Evolutionary conservation across 352 stramenopile species (phyloP).

Genomic region (Aphanomyces cochlioides): DNA sequence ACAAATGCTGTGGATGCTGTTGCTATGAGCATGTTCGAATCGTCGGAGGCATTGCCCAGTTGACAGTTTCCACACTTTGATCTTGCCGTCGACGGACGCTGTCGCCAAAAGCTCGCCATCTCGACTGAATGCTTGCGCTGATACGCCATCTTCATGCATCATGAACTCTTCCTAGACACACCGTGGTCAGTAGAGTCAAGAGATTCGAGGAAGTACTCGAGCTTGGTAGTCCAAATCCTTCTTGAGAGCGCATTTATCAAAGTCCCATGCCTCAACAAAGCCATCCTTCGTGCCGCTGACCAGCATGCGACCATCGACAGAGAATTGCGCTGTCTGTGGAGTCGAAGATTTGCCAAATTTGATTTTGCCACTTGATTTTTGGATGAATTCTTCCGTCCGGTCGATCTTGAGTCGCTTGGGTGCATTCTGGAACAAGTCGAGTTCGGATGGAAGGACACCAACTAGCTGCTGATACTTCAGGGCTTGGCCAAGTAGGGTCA

Average conservation of each 20-base stretch:
- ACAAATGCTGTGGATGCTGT: slow-evolving; percentile 79
- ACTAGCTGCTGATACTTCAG: slow-evolving; percentile 84
- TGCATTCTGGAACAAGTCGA: slow-evolving; percentile 74
- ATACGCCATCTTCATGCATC: slow-evolving; percentile 86
- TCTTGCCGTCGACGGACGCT: slow-evolving; percentile 74
- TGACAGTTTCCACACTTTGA: slow-evolving; percentile 92
- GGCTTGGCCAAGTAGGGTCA: slow-evolving; percentile 84
- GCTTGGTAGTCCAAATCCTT: slow-evolving; percentile 93
- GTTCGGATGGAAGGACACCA: slow-evolving; percentile 20
- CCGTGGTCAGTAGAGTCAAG: not conserved
- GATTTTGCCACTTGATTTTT: slow-evolving; percentile 73
- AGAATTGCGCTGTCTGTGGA: slow-evolving; percentile 84
- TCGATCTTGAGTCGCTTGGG: slow-evolving; percentile 54
- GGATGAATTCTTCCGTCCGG: slow-evolving; percentile 55
- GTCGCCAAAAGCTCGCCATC: slow-evolving; percentile 87
- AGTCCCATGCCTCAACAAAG: slow-evolving; percentile 93
- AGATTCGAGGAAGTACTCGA: slow-evolving; percentile 38
- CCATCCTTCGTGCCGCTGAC: slow-evolving; percentile 93
- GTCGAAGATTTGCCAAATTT: slow-evolving; percentile 85
- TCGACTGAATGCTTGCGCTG: slow-evolving; percentile 81
- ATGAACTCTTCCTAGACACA: slow-evolving; percentile 82
- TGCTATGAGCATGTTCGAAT: slow-evolving; percentile 78
- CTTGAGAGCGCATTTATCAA: slow-evolving; percentile 83
- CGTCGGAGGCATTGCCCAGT: slow-evolving; percentile 87
- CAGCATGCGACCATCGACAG: slow-evolving; percentile 81